Conservation (phyloP, 371 early-diverging fungal species). For the Mycotypha africana region DNA sequence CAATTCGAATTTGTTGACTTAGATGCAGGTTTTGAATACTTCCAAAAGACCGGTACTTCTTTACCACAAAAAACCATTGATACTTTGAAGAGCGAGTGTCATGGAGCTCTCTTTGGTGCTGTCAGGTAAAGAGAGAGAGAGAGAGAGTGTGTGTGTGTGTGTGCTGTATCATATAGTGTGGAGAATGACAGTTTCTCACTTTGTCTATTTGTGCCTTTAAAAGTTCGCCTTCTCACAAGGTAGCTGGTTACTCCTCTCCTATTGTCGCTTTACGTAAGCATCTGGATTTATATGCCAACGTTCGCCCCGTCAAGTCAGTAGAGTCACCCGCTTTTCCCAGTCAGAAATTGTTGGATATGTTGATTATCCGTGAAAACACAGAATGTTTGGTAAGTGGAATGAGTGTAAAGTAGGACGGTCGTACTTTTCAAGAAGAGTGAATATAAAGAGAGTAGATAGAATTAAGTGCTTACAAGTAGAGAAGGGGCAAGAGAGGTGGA, state of each 20-base stretch:
- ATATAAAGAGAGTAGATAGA: too few relatives aligned
- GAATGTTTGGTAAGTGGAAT: constrained; percentile 79
- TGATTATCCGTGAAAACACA: constrained; percentile 95
- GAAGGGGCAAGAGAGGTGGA: too few relatives aligned
- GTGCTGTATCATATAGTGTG: too few relatives aligned
- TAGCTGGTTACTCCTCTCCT: constrained; percentile 93
- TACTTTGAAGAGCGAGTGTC: constrained; percentile 70
- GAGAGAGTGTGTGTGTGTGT: neutral
- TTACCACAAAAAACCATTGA: constrained; percentile 84
- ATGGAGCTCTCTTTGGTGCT: constrained; percentile 95
- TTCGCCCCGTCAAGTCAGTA: constrained; percentile 81
- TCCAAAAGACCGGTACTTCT: constrained; percentile 86
- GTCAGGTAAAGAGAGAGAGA: constrained; percentile 60
- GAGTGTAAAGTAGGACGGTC: neutral
- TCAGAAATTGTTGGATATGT: constrained; percentile 81
- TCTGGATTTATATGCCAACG: constrained; percentile 92
- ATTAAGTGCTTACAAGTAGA: too few relatives aligned
- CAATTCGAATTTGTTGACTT: constrained; percentile 74
- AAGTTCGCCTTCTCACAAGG: constrained; percentile 96
- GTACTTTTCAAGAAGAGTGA: too few relatives aligned
- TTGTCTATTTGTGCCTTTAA: neutral
- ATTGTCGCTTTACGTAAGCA: constrained; percentile 91
- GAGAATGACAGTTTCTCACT: neutral
- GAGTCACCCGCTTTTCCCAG: constrained; percentile 52
- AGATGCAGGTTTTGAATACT: constrained; percentile 93